Conservation (phyloP, 345 rosid species). For the Geranium rotundifolium region DNA sequence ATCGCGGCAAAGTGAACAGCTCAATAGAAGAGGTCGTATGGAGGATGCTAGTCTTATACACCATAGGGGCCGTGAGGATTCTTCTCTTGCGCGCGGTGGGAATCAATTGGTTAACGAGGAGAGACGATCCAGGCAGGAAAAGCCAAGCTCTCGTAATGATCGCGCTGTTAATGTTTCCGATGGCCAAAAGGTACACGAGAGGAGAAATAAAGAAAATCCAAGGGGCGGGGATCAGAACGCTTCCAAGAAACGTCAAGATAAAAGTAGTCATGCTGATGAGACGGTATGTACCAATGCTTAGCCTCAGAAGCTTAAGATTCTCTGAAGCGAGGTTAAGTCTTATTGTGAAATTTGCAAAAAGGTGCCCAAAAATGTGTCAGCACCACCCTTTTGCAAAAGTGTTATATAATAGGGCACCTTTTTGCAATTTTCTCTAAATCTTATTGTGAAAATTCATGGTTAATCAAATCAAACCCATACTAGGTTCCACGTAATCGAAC, state of each 20-base stretch:
- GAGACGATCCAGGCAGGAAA: slow-evolving; percentile 65
- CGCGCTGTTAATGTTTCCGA: slow-evolving; percentile 1
- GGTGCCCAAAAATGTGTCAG: too few species aligned
- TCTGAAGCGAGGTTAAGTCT: not conserved
- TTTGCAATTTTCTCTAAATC: too few species aligned
- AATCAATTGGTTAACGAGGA: slow-evolving; percentile 41
- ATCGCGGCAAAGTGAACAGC: slow-evolving; percentile 46
- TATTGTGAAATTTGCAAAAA: slow-evolving; percentile 9
- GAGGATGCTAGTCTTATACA: slow-evolving; percentile 53
- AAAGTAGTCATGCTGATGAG: slow-evolving; percentile 44
- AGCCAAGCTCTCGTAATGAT: slow-evolving; percentile 39
- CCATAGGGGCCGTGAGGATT: slow-evolving; percentile 54
- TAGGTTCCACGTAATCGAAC: slow-evolving; percentile 1
- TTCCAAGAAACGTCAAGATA: slow-evolving; percentile 58
- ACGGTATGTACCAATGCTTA: slow-evolving; percentile 49
- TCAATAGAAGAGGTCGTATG: slow-evolving; percentile 51
- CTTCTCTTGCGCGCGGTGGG: slow-evolving; percentile 35
- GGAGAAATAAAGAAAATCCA: slow-evolving; percentile 51
- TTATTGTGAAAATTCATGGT: not conserved
- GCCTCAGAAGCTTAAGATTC: not conserved
- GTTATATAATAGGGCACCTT: too few species aligned
- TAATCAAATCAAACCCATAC: not conserved
- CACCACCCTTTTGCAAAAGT: too few species aligned
- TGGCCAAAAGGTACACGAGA: slow-evolving; percentile 48
- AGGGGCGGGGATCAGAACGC: slow-evolving; percentile 42